Evolutionary conservation across 2,329 filamentous ascomycete genomes (phyloP).

Genomic region (Seiridium unicorne): DNA sequence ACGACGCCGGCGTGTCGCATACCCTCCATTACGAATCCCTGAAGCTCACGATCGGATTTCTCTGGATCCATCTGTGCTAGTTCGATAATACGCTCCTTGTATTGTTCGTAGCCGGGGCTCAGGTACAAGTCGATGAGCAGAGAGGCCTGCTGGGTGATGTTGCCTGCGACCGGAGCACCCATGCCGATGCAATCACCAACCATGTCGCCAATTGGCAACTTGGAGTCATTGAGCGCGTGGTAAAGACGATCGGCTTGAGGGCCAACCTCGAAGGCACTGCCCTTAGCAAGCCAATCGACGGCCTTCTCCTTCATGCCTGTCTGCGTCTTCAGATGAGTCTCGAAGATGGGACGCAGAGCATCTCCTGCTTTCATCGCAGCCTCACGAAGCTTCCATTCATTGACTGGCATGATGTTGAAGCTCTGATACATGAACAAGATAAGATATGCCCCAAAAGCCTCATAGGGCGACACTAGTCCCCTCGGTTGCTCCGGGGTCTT

Average conservation of each 20-base stretch:
- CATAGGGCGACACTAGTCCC: conserved; percentile 47
- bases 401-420: conserved; percentile 53
- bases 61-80: conserved; percentile 42
- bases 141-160: conserved; percentile 51
- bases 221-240: conserved; percentile 43
- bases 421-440: conserved; percentile 48
- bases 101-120: conserved; percentile 45
- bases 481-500: conserved; percentile 60
- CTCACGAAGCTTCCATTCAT: conserved; percentile 38
- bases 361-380: conserved; percentile 37
- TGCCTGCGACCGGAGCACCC: conserved; percentile 46
- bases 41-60: conserved; percentile 42
- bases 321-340: conserved; percentile 44
- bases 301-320: conserved; percentile 36
- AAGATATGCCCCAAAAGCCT: conserved; percentile 43
- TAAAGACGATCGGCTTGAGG: conserved; percentile 50
- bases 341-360: conserved; percentile 36
- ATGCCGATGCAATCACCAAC: conserved; percentile 49
- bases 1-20: conserved; percentile 52
- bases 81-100: conserved; percentile 49
- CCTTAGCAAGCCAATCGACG: conserved; percentile 45
- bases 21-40: conserved; percentile 53
- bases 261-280: conserved; percentile 45
- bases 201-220: conserved; percentile 44
- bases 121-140: conserved; percentile 52